Evolutionary conservation across 129 eudicot genomes (phyloP).

Genomic region (Kitagawia praeruptora): DNA sequence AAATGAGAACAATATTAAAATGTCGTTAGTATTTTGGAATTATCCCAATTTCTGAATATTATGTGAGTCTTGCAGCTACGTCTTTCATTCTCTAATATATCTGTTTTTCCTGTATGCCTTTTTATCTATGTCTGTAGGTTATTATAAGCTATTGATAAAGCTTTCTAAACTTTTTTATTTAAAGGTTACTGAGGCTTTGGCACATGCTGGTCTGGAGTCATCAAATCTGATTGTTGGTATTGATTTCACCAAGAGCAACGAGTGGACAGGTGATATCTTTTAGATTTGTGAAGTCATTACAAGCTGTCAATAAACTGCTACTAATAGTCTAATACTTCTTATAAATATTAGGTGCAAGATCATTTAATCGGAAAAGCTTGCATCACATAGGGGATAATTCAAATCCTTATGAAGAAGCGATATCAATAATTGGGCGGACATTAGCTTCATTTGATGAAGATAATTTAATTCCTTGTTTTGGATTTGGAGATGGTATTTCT

Average conservation of each 20-base stretch:
- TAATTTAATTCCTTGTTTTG: slow-evolving; percentile 86
- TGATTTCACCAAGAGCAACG: slow-evolving; percentile 89
- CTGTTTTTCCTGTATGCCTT: not conserved
- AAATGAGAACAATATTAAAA: not conserved
- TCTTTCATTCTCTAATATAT: not conserved
- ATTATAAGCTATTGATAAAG: not conserved
- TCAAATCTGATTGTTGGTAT: slow-evolving; percentile 84
- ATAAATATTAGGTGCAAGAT: slow-evolving; percentile 60
- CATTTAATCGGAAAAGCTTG: slow-evolving; percentile 73
- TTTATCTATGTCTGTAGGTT: not conserved
- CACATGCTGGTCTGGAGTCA: slow-evolving; percentile 79
- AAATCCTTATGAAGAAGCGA: slow-evolving; percentile 95
- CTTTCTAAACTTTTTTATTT: not conserved
- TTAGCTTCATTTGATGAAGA: slow-evolving; percentile 85
- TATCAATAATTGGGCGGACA: slow-evolving; percentile 87
- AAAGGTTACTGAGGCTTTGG: slow-evolving; percentile 78
- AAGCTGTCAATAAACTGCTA: not conserved
- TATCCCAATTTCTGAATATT: not conserved
- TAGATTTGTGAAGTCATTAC: not conserved
- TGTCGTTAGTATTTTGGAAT: not conserved
- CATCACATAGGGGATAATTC: slow-evolving; percentile 66
- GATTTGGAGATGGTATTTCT: slow-evolving; percentile 87
- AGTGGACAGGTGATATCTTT: slow-evolving; percentile 67
- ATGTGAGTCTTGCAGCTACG: not conserved
- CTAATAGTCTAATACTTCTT: not conserved